Percentiles rank a stretch among this genome's conserved stretches.
Conservation (phyloP, 495 filamentous ascomycete species). For the Lichenothelia convexa region DNA sequence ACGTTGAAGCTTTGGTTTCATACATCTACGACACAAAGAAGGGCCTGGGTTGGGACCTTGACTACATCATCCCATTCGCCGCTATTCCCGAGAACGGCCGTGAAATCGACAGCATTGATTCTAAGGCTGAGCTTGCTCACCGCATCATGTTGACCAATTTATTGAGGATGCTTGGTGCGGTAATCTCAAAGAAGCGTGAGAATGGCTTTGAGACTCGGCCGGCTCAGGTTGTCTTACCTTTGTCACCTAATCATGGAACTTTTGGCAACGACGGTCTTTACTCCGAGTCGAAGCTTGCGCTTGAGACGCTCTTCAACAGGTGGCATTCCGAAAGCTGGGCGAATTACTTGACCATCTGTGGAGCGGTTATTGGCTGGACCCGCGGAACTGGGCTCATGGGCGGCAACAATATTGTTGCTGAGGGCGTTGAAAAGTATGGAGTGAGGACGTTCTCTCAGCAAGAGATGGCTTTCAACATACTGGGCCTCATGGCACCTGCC, state of each 20-base stretch:
- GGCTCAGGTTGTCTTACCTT: conserved; percentile 85
- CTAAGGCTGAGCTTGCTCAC: conserved; percentile 93
- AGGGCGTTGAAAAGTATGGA: conserved; percentile 88
- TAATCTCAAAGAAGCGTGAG: conserved; percentile 76
- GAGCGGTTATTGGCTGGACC: conserved; percentile 97
- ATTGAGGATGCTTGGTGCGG: conserved; percentile 68
- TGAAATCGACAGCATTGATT: conserved; percentile 94
- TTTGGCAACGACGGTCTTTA: conserved; percentile 97
- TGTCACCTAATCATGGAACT: conserved; percentile 96
- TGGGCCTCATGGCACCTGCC: conserved; percentile 86
- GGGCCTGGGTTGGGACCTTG: conserved; percentile 93
- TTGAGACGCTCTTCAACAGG: conserved; percentile 96
- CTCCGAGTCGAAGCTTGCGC: conserved; percentile 88
- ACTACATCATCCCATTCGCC: conserved; percentile 91
- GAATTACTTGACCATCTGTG: conserved; percentile 95
- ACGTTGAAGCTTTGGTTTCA: conserved; percentile 78
- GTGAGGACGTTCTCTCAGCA: conserved; percentile 97
- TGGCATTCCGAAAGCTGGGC: conserved; percentile 98
- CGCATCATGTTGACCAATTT: conserved; percentile 99
- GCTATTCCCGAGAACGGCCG: conserved; percentile 95
- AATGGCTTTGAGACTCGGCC: conserved; percentile 86
- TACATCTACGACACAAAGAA: conserved; percentile 97
- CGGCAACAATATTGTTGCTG: conserved; percentile 93
- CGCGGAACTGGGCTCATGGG: conserved; percentile 96
- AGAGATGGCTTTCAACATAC: conserved; percentile 98